These are phyloP conservation scores for Quercus wislizeni DNA, from an alignment of 306 rosid genomes.

Conservation along the genomic window DNA sequence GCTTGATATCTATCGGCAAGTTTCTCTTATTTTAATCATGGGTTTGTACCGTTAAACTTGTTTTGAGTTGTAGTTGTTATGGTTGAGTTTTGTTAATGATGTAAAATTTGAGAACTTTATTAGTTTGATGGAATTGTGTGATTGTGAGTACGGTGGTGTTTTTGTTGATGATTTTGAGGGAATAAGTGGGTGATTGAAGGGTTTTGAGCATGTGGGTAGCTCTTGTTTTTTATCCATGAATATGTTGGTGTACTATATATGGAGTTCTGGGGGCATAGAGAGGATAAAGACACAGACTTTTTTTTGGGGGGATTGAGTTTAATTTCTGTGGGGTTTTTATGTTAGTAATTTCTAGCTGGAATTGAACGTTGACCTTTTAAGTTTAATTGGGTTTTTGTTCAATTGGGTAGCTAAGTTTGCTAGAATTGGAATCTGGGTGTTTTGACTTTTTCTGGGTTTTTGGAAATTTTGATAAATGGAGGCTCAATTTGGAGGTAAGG, in stretches of 20 bases:
- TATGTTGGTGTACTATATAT: conserved; percentile 27
- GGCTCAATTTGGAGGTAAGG: conserved; percentile 53
- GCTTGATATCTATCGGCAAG: not conserved
- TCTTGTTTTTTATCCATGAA: conserved; percentile 42
- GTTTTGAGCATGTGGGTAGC: conserved; percentile 36
- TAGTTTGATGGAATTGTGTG: conserved; percentile 15
- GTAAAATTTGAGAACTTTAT: not conserved
- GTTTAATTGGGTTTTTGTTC: conserved; percentile 13
- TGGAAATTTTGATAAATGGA: conserved; percentile 44
- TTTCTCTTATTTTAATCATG: conserved; percentile 4
- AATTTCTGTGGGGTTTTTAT: conserved; percentile 7
- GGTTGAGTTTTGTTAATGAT: conserved; percentile 21
- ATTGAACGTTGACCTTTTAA: conserved; percentile 16
- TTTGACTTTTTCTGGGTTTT: conserved; percentile 4
- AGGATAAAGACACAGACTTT: conserved; percentile 24
- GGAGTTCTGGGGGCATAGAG: conserved; percentile 28
- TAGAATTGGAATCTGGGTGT: conserved; percentile 39
- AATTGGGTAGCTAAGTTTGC: conserved; percentile 20
- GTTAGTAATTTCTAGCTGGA: conserved; percentile 16
- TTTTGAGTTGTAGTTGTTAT: not conserved
- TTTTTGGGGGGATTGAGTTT: not conserved
- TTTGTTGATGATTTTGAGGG: conserved; percentile 5
- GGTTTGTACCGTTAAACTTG: conserved; percentile 4
- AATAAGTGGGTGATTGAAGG: conserved; percentile 11
- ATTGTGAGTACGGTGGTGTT: conserved; percentile 2